phyloP scores from a whole-genome alignment of 441 rosid species.

The Euphorbia celastroides region DNA sequence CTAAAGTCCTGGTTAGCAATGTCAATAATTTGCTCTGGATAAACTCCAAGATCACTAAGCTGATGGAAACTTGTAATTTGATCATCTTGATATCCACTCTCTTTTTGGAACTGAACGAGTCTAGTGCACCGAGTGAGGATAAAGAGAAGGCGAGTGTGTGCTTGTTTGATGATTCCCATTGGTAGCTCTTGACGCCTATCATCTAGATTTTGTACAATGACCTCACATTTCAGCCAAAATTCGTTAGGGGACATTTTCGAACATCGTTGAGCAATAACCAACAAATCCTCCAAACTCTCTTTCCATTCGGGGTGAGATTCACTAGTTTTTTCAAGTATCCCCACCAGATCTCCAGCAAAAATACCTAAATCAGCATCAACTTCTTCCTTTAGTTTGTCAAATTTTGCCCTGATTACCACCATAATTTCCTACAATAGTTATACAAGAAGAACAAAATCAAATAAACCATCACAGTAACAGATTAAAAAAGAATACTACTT shows the following conservation, averaged over 20 bases:
- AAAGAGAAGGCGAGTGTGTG: slow-evolving; percentile 87
- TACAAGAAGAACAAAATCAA: not conserved
- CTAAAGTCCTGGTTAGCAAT: slow-evolving; percentile 48
- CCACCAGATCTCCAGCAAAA: slow-evolving; percentile 87
- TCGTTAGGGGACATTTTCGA: slow-evolving; percentile 79
- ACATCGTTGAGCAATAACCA: slow-evolving; percentile 69
- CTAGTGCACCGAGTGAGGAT: slow-evolving; percentile 92
- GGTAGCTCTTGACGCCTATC: slow-evolving; percentile 94
- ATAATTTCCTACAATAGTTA: slow-evolving; percentile 57
- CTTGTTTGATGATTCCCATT: slow-evolving; percentile 87
- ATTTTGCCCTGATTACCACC: slow-evolving; percentile 77
- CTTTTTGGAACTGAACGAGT: slow-evolving; percentile 96
- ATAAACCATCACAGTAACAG: no score
- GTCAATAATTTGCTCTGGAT: slow-evolving; percentile 64
- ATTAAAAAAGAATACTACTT: no score
- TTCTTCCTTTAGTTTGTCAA: slow-evolving; percentile 86
- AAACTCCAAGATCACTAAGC: slow-evolving; percentile 91
- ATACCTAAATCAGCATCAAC: slow-evolving; percentile 87
- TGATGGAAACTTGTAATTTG: slow-evolving; percentile 79
- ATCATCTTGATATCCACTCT: slow-evolving; percentile 77
- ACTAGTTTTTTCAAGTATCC: slow-evolving; percentile 62
- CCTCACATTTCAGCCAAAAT: slow-evolving; percentile 89
- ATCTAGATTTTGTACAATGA: slow-evolving; percentile 80
- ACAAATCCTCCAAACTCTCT: slow-evolving; percentile 75
- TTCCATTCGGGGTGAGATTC: slow-evolving; percentile 71